Evolutionary conservation across 148 eudicot genomes (phyloP).

Genomic region (Selenicereus undatus): DNA sequence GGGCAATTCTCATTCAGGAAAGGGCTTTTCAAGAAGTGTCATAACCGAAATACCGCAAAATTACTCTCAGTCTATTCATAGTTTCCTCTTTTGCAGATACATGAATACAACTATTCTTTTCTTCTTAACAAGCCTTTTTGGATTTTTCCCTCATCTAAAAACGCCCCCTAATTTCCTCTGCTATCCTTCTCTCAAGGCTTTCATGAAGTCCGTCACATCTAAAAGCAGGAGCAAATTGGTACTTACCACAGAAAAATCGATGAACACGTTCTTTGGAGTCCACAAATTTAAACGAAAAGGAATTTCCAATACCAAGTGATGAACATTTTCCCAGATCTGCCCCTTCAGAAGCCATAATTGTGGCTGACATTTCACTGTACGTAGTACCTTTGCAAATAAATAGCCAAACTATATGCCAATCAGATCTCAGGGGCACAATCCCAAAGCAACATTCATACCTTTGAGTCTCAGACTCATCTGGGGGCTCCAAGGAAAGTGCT

Average conservation of each 20-base stretch:
- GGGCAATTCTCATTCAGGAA: no score
- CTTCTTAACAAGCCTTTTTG: neutral
- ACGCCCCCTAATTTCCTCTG: neutral
- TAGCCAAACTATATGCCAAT: slow-evolving; percentile 4
- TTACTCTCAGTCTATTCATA: no score
- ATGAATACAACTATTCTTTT: neutral
- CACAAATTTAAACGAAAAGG: slow-evolving; percentile 71
- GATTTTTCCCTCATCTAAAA: neutral
- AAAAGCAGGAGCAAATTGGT: neutral
- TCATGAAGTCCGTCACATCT: neutral
- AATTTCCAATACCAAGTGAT: slow-evolving; percentile 79
- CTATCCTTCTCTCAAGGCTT: neutral
- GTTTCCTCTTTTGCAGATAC: neutral
- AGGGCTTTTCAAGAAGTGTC: no score
- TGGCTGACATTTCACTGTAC: slow-evolving; percentile 74
- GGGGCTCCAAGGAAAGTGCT: slow-evolving; percentile 77
- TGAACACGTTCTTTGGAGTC: slow-evolving; percentile 81
- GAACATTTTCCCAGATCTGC: slow-evolving; percentile 65
- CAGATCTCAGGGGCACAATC: slow-evolving; percentile 8
- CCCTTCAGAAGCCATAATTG: slow-evolving; percentile 57
- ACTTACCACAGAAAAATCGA: slow-evolving; percentile 80
- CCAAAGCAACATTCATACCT: slow-evolving; percentile 42
- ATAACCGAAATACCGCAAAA: no score
- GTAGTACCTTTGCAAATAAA: slow-evolving; percentile 13
- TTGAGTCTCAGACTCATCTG: slow-evolving; percentile 81